A percentile compares a stretch with the other conserved stretches of the same genome.
These are phyloP conservation scores for Fusarium sarcochroum DNA, from an alignment of 2,329 filamentous ascomycete species.

Conservation along the genomic window DNA sequence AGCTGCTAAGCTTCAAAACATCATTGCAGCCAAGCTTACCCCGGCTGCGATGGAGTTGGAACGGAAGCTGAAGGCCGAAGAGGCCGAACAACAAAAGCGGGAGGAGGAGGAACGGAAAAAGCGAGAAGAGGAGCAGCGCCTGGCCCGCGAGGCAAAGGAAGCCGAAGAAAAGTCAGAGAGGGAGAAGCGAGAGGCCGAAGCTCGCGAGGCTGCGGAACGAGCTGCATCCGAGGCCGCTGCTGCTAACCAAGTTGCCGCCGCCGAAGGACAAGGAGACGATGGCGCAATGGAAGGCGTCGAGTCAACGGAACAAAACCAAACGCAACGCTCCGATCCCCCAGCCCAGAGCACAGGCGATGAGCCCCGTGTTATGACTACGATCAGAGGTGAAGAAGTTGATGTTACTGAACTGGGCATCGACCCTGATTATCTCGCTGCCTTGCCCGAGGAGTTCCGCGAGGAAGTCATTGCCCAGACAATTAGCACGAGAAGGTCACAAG, in stretches of 20 bases:
- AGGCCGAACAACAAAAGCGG: constrained; percentile 65
- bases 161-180: constrained; percentile 76
- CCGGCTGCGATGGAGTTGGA: constrained; percentile 88
- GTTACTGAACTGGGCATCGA: constrained; percentile 97
- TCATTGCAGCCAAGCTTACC: constrained; percentile 80
- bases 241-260: constrained; percentile 20
- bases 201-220: constrained; percentile 70
- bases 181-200: constrained; percentile 79
- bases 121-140: constrained; percentile 75
- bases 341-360: constrained; percentile 45
- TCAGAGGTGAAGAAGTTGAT: constrained; percentile 89
- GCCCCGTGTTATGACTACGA: constrained; percentile 81
- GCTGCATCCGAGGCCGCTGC: constrained; percentile 73
- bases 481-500: constrained; percentile 84
- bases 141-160: constrained; percentile 78
- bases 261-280: constrained; percentile 39
- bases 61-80: constrained; percentile 75
- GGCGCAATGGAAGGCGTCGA: constrained; percentile 86
- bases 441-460: constrained; percentile 96
- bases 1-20: constrained; percentile 76
- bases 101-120: constrained; percentile 71
- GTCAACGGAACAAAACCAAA: constrained; percentile 57
- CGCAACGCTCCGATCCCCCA: constrained; percentile 50
- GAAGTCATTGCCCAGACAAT: constrained; percentile 95
- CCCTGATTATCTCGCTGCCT: constrained; percentile 91